Evolutionary conservation across 108 stramenopile species (phyloP).

Genomic region (Cyclotella kingstonii): DNA sequence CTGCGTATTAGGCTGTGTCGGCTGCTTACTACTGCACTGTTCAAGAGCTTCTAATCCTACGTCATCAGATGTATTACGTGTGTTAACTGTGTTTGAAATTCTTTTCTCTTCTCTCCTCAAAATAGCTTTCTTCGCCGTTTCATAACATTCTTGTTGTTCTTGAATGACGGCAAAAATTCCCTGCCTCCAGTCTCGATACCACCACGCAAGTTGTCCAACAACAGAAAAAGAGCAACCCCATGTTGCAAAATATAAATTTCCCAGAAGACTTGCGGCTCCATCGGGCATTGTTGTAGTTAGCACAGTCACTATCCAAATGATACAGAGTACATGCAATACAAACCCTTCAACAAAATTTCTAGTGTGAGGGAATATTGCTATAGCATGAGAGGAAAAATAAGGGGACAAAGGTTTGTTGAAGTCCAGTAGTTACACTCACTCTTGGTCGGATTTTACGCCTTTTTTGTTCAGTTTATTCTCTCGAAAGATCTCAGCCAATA

Average conservation of each 20-base stretch:
- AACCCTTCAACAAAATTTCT: conserved; percentile 52
- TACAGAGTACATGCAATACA: conserved; percentile 40
- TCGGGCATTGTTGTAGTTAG: conserved; percentile 65
- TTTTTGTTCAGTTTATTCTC: conserved; percentile 31
- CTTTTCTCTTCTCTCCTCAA: conserved; percentile 35
- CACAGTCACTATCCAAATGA: conserved; percentile 62
- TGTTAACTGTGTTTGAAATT: conserved; percentile 32
- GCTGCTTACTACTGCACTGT: too few relatives aligned
- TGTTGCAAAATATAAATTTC: conserved; percentile 65
- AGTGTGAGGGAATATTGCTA: neutral
- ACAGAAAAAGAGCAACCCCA: conserved; percentile 62
- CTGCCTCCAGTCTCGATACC: conserved; percentile 62
- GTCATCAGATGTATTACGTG: neutral
- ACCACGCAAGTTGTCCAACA: conserved; percentile 59
- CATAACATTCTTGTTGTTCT: conserved; percentile 51
- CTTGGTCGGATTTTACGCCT: conserved; percentile 32
- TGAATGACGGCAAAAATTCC: conserved; percentile 46
- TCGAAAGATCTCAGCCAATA: conserved; percentile 67
- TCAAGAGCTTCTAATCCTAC: neutral
- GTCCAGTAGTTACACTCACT: conserved; percentile 35
- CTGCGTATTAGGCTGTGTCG: too few relatives aligned
- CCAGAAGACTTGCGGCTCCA: conserved; percentile 53
- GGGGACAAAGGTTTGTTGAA: neutral
- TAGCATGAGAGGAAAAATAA: neutral
- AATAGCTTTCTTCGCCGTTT: conserved; percentile 43